Evolutionary conservation across 108 stramenopile genomes (phyloP), one percentile per base, ranked within the genome.

Genomic region (Discostella stelligeroides): DNA sequence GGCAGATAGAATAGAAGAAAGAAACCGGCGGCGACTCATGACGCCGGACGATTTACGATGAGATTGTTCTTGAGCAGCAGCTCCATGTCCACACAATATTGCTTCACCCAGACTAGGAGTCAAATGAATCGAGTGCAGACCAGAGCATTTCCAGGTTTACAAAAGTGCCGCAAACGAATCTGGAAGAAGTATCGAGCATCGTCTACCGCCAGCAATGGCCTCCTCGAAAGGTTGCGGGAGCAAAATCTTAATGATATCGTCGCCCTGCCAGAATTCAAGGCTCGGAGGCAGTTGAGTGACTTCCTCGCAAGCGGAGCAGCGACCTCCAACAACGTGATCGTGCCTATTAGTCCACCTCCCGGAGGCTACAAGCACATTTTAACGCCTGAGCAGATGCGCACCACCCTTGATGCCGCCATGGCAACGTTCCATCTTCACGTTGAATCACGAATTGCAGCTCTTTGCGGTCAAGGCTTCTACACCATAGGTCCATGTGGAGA

Each of bases 401-500:
- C 61, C n/a, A 29, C 72, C 18, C 66, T 94, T 60, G 81, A 88
- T 61, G 86, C 89, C 21, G 82, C 85, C 1, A 72, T 94, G 54
- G 82, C 86, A 5, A 91, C 93, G 0, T 91, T 95, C 72, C 71
- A 71, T n/a, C 65, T 95, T 29, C 90, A 92, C 63, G 82, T 84
- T 13, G 85, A 95, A 75, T 81, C 91, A 21, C 81, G 94, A 24
- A 85, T 92, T 53, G 91, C 94, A 7, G 72, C 90, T 0, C 51
- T 89, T 27, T 78, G 86, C 11, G 91, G 94, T 0, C 65, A 90
- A 42, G 91, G 91, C 10, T 95, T 85, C 68, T 95, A 92, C 66
- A 95, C 91, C 21, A 95, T 95, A 53, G 94, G 94, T n/a, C 94
- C 94, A 14, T 92, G 94, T 70, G 94, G 94, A 23, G 94, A 95